These are phyloP conservation scores for Tolypocladium cylindrosporum DNA, from an alignment of 2,329 filamentous ascomycete species.

Conservation along the genomic window DNA sequence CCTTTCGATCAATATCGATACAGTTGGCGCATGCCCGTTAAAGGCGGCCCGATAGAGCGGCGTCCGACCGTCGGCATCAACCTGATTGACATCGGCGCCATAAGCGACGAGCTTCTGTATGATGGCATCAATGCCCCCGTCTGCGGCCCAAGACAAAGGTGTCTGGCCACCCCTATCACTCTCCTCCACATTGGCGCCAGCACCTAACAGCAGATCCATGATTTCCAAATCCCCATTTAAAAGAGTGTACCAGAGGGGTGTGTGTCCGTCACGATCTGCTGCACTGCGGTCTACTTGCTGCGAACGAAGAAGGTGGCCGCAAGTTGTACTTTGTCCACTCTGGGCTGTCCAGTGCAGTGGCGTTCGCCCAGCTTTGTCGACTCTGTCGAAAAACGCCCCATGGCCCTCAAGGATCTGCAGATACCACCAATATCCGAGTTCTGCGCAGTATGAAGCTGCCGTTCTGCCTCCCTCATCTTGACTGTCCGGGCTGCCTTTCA, in stretches of 20 bases:
- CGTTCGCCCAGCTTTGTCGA: conserved; percentile 1
- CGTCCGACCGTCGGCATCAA: not conserved
- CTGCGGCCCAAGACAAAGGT: conserved; percentile 1
- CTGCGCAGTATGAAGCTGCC: conserved; percentile 6
- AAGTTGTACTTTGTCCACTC: not conserved
- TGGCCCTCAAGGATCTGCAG: not conserved
- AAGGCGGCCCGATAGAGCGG: not conserved
- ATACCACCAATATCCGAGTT: conserved; percentile 3
- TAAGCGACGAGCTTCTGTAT: conserved; percentile 3
- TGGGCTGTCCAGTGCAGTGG: conserved; percentile 3
- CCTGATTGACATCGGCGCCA: not conserved
- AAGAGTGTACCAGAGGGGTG: not conserved
- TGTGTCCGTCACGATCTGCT: not conserved
- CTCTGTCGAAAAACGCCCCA: conserved; percentile 2
- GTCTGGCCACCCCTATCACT: not conserved
- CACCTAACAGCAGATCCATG: conserved; percentile 3
- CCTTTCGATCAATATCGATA: not conserved
- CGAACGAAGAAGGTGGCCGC: not conserved
- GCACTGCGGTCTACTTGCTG: not conserved
- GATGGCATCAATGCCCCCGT: conserved; percentile 5
- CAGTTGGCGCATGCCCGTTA: not conserved
- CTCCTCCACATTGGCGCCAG: conserved; percentile 2
- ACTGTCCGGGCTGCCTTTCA: conserved; percentile 4
- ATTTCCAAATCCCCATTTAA: conserved; percentile 3
- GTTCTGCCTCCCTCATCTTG: conserved; percentile 7